These are phyloP conservation scores for Ascochyta viciae-villosae DNA, from an alignment of 2,329 filamentous ascomycete species.

Conservation along the genomic window DNA sequence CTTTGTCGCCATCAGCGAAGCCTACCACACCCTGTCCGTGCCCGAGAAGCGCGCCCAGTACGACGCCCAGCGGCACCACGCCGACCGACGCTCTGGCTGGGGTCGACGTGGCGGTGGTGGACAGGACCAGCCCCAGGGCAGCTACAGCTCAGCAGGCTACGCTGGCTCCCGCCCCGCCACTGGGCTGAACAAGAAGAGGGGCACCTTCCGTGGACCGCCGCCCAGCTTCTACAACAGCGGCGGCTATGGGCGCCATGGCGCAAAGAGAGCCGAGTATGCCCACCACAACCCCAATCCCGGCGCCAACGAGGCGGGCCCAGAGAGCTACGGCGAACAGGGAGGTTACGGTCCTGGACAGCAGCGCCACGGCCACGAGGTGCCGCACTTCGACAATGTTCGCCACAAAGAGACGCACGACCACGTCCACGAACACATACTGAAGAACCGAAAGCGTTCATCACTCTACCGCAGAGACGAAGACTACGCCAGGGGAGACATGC, in stretches of 20 bases:
- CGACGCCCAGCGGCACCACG: conserved; percentile 71
- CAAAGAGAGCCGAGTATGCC: conserved; percentile 62
- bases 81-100: conserved; percentile 35
- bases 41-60: conserved; percentile 78
- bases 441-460: conserved; percentile 45
- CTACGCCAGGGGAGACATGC: conserved; percentile 32
- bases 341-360: conserved; percentile 69
- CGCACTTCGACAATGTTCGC: conserved; percentile 78
- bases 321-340: conserved; percentile 43
- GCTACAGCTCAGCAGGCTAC: conserved; percentile 61
- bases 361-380: conserved; percentile 59
- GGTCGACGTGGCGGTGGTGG: conserved; percentile 28
- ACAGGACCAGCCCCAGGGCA: conserved; percentile 60
- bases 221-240: conserved; percentile 86
- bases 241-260: conserved; percentile 73
- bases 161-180: conserved; percentile 79
- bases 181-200: conserved; percentile 78
- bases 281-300: conserved; percentile 33
- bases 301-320: conserved; percentile 30
- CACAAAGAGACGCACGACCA: conserved; percentile 77
- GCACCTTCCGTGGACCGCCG: conserved; percentile 82
- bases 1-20: conserved; percentile 85
- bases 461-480: conserved; percentile 26
- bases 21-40: conserved; percentile 78
- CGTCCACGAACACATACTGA: conserved; percentile 62